Conservation (phyloP, 1,284 basidiomycete species). For the Ustilago hordei region DNA sequence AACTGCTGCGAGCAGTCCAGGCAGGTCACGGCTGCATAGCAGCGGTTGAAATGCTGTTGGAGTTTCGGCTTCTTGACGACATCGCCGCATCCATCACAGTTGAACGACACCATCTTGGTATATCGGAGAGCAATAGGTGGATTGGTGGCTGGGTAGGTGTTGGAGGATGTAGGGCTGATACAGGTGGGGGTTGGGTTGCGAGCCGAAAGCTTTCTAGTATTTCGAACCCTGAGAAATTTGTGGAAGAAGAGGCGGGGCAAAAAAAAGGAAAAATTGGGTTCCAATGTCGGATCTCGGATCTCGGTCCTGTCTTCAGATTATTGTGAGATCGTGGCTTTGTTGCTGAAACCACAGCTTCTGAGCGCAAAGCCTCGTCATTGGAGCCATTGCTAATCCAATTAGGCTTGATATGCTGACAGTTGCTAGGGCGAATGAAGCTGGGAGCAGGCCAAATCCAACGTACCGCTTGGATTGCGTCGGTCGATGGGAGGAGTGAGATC, state of each 20-base stretch:
- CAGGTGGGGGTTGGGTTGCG: not conserved
- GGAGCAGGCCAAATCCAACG: no score
- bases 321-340: not conserved
- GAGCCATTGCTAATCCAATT: no score
- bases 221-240: slow-evolving; percentile 21
- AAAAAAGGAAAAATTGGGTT: slow-evolving; percentile 6
- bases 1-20: slow-evolving; percentile 68
- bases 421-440: no score
- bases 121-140: no score
- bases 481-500: not conserved
- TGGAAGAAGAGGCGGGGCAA: not conserved
- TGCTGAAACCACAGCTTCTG: not conserved
- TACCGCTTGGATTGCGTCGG: not conserved
- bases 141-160: not conserved
- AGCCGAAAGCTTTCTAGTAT: not conserved
- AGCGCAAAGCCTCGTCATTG: not conserved
- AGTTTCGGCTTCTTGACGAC: slow-evolving; percentile 69
- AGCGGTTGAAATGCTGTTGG: slow-evolving; percentile 64
- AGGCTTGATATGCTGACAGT: no score
- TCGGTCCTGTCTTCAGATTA: not conserved
- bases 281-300: slow-evolving; percentile 9
- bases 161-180: not conserved
- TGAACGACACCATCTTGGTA: slow-evolving; percentile 63
- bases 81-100: slow-evolving; percentile 67
- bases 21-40: slow-evolving; percentile 65